A percentile compares a stretch with the other conserved stretches of the same genome.
Evolutionary conservation across 805 yeast species (phyloP).

Genomic region (Metschnikowia noctiluminum): DNA sequence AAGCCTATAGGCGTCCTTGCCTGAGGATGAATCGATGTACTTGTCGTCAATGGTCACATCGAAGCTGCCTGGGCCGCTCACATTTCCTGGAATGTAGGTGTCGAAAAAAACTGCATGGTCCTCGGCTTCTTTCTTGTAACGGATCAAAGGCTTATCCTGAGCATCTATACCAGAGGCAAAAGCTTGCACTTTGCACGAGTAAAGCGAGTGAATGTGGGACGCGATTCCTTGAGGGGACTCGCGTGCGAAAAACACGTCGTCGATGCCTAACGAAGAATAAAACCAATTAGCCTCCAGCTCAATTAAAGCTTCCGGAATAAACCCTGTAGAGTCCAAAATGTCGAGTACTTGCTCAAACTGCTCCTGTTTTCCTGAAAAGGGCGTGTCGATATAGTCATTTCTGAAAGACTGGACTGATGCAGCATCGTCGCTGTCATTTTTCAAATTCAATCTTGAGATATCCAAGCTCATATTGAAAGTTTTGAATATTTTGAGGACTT

Average conservation of each 20-base stretch:
- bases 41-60: slow-evolving; percentile 79
- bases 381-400: slow-evolving; percentile 69
- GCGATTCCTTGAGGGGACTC: slow-evolving; percentile 80
- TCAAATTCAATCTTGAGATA: slow-evolving; percentile 15
- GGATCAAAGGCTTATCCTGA: slow-evolving; percentile 56
- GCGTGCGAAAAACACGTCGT: slow-evolving; percentile 85
- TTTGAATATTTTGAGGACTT: neutral
- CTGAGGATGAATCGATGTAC: slow-evolving; percentile 59
- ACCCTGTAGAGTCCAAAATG: slow-evolving; percentile 74
- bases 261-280: slow-evolving; percentile 82
- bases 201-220: slow-evolving; percentile 79
- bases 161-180: slow-evolving; percentile 53
- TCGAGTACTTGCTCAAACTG: slow-evolving; percentile 84
- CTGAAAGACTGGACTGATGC: slow-evolving; percentile 31
- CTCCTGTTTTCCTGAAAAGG: slow-evolving; percentile 74
- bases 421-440: slow-evolving; percentile 24
- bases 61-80: slow-evolving; percentile 34
- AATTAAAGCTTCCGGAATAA: slow-evolving; percentile 82
- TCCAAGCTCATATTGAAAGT: slow-evolving; percentile 15
- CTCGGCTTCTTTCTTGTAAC: slow-evolving; percentile 72
- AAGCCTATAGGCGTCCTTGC: slow-evolving; percentile 54
- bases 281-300: slow-evolving; percentile 89
- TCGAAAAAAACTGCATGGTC: slow-evolving; percentile 93
- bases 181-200: slow-evolving; percentile 91
- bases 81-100: slow-evolving; percentile 50